Percentiles rank a stretch among this genome's conserved stretches.
phyloP scores from a whole-genome alignment of 495 filamentous ascomycete species.

The Aspergillus cavernicola region DNA sequence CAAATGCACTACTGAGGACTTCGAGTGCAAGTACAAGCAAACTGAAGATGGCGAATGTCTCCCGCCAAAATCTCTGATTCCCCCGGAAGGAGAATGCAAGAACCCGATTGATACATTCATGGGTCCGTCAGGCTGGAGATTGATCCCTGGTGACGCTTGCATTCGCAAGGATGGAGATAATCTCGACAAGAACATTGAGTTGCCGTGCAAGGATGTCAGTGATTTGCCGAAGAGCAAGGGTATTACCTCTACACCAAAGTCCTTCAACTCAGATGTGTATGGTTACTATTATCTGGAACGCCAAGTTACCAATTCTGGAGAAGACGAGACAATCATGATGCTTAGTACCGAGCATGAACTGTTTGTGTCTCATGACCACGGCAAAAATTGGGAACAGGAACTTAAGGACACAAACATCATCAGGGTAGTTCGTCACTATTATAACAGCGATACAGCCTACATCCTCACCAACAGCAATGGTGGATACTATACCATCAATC shows the following conservation, averaged over 20 bases:
- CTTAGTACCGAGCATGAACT: conserved; percentile 62
- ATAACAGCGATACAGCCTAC: conserved; percentile 79
- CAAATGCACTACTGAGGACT: conserved; percentile 77
- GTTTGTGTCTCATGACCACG: conserved; percentile 75
- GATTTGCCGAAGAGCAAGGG: conserved; percentile 53
- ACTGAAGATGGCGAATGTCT: conserved; percentile 64
- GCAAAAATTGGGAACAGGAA: conserved; percentile 49
- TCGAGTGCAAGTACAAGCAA: conserved; percentile 87
- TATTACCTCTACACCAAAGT: conserved; percentile 50
- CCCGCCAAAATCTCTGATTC: conserved; percentile 46
- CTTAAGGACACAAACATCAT: conserved; percentile 70
- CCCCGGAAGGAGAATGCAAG: conserved; percentile 63
- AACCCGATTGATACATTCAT: conserved; percentile 63
- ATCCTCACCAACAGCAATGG: conserved; percentile 67
- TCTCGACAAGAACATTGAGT: conserved; percentile 42
- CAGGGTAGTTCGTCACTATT: conserved; percentile 67
- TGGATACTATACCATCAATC: conserved; percentile 74
- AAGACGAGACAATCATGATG: conserved; percentile 84
- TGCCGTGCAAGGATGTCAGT: conserved; percentile 49
- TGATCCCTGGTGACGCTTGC: conserved; percentile 90
- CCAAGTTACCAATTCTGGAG: conserved; percentile 54
- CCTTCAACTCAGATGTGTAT: conserved; percentile 56
- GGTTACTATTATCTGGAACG: conserved; percentile 82
- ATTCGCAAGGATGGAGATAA: conserved; percentile 50
- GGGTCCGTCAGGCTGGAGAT: conserved; percentile 83